Evolutionary conservation across 306 rosid genomes (phyloP).

Genomic region (Ziziphus jujuba): DNA sequence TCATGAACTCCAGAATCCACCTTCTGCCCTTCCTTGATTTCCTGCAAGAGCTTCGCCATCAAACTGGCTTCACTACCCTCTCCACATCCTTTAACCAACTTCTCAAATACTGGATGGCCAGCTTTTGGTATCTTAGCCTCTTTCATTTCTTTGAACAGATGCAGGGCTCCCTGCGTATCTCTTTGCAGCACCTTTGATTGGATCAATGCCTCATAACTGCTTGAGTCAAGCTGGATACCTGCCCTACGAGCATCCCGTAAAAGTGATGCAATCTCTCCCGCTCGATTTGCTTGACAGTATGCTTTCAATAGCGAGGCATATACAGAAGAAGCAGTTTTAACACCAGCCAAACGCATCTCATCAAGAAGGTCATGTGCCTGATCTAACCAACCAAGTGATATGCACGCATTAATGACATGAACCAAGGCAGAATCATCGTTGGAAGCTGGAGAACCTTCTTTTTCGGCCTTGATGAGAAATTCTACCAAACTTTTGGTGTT

Average conservation of each 20-base stretch:
- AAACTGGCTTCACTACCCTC: conserved; percentile 50
- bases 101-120: conserved; percentile 44
- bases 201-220: conserved; percentile 73
- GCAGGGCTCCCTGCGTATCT: conserved; percentile 75
- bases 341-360: conserved; percentile 82
- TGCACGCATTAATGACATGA: conserved; percentile 78
- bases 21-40: conserved; percentile 78
- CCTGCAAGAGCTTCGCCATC: conserved; percentile 68
- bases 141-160: conserved; percentile 75
- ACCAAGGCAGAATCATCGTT: conserved; percentile 67
- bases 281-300: conserved; percentile 65
- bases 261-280: conserved; percentile 59
- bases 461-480: conserved; percentile 72
- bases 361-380: conserved; percentile 92
- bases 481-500: conserved; percentile 74
- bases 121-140: conserved; percentile 63
- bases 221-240: conserved; percentile 82
- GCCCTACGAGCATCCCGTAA: conserved; percentile 75
- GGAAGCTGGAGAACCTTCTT: conserved; percentile 69
- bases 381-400: conserved; percentile 82
- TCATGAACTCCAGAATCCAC: conserved; percentile 75
- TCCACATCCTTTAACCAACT: conserved; percentile 40
- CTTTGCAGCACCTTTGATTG: conserved; percentile 68
- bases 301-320: conserved; percentile 77
- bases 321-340: conserved; percentile 57